Evolutionary conservation across 2,329 filamentous ascomycete species (phyloP).

Genomic region (Penicillium sp.): DNA sequence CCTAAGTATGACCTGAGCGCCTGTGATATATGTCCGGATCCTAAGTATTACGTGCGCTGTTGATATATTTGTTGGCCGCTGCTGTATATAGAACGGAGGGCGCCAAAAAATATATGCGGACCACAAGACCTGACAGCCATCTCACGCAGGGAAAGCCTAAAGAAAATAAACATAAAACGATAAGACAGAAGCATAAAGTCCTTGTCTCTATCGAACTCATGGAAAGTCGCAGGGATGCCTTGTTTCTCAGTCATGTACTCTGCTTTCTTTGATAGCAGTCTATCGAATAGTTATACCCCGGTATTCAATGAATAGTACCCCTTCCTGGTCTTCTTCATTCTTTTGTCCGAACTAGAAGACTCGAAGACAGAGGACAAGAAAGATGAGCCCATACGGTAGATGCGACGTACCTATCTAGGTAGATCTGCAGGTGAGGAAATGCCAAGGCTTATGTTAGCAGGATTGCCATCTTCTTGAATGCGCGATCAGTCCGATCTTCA

Average conservation of each 20-base stretch:
- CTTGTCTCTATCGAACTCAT: not conserved
- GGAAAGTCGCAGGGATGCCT: not conserved
- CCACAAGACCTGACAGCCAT: not conserved
- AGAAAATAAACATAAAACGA: too few species aligned
- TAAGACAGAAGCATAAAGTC: not conserved
- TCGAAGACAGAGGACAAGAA: not conserved
- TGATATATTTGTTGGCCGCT: not conserved
- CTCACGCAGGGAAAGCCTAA: not conserved
- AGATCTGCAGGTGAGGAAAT: slow-evolving; percentile 5
- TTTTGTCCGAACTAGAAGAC: not conserved
- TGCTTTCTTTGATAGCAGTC: not conserved
- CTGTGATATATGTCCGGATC: not conserved
- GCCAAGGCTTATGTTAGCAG: slow-evolving; percentile 23
- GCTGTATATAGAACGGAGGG: not conserved
- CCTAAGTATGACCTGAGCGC: not conserved
- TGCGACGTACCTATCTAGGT: not conserved
- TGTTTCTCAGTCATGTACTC: not conserved
- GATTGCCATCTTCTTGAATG: slow-evolving; percentile 4
- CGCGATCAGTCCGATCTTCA: slow-evolving; percentile 15
- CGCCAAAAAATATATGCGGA: not conserved
- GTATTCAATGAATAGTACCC: not conserved
- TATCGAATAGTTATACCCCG: not conserved
- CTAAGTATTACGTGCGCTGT: not conserved
- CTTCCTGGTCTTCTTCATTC: not conserved
- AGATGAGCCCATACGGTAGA: not conserved